Percentiles rank a stretch among this genome's conserved stretches.
phyloP scores from a whole-genome alignment of 2,329 filamentous ascomycete genomes.

The Aspergillus sp. region DNA sequence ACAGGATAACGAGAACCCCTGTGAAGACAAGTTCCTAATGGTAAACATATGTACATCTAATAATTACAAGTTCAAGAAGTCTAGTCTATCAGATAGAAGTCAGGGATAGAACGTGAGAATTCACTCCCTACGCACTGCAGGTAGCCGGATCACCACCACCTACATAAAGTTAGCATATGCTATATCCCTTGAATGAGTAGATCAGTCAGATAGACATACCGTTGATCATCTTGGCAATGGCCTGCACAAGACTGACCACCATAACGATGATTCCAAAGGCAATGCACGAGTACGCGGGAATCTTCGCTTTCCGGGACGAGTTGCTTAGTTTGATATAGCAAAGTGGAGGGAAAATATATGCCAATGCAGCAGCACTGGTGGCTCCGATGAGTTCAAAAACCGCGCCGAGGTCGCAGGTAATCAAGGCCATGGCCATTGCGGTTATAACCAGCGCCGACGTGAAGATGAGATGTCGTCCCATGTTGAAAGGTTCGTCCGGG shows the following conservation, averaged over 20 bases:
- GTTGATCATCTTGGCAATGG: constrained; percentile 63
- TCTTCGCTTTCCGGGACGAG: constrained; percentile 68
- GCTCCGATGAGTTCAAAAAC: constrained; percentile 97
- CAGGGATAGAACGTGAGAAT: constrained; percentile 3
- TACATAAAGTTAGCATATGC: constrained; percentile 18
- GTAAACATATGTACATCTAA: background rate
- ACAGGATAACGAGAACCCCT: background rate
- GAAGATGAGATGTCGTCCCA: constrained; percentile 80
- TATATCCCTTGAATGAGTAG: background rate
- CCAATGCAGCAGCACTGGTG: constrained; percentile 88
- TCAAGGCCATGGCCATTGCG: constrained; percentile 72
- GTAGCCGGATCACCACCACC: constrained; percentile 33
- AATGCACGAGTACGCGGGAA: constrained; percentile 69
- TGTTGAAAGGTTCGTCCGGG: constrained; percentile 70
- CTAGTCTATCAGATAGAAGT: constrained; percentile 4
- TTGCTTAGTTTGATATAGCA: constrained; percentile 94
- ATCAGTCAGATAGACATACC: constrained; percentile 28
- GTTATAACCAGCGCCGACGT: constrained; percentile 77
- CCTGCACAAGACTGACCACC: constrained; percentile 73
- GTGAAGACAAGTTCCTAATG: background rate
- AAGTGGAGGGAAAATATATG: constrained; percentile 90
- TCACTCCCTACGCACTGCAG: constrained; percentile 23
- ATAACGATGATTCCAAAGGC: constrained; percentile 78
- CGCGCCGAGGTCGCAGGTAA: constrained; percentile 89
- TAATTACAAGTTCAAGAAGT: background rate